Evolutionary conservation across 1,284 basidiomycete genomes (phyloP), one percentile per base, ranked within the genome.

Genomic region (Tremellales sp.): DNA sequence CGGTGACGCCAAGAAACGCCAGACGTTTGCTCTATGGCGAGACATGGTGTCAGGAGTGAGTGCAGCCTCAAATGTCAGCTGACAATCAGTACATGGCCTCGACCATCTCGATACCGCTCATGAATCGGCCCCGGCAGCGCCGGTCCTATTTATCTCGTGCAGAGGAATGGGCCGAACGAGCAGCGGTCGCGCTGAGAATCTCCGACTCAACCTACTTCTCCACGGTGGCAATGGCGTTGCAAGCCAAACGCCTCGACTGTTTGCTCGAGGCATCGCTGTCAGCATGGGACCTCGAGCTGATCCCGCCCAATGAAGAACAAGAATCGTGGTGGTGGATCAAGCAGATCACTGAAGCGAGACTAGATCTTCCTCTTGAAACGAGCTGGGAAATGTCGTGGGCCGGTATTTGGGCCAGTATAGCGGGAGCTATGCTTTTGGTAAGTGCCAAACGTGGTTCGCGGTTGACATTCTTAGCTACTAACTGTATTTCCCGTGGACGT

Each of bases 251-350:
- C 3, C 55, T 70, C 3, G 66, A 70, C 38, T 65, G 64, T 42
- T 51, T 65, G 3, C 56, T 71, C 2, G 56, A 63, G 19, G 61
- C 59, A 2, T 48, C 56, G 2, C 35, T 68, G 12, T 48, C 58
- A 0, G 59, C 58, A 0, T 54, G 50, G 5, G 58, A 60, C 4
- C 35, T 59, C 9, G 54, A 55, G 3, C 51, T 70, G 2, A 48
- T 63, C 16, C 40, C 41, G 1, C 31, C 24, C 3, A 33, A 40
- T 16, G 66, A 70, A 42, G 56, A 57, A 25, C 36, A 47, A 16
- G 48, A 51, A 13, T 37, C 53, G 8, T 68, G 68, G 67, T 70
- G 68, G 65, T 68, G 63, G 63, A 51, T 66, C 8, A 5, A 47
- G 3, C 27, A 40, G 12, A 36, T 65, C 7, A 40, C 57, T 5